Evolutionary conservation across 257 asterid genomes (phyloP).

Genomic region (Solanum etuberosum): DNA sequence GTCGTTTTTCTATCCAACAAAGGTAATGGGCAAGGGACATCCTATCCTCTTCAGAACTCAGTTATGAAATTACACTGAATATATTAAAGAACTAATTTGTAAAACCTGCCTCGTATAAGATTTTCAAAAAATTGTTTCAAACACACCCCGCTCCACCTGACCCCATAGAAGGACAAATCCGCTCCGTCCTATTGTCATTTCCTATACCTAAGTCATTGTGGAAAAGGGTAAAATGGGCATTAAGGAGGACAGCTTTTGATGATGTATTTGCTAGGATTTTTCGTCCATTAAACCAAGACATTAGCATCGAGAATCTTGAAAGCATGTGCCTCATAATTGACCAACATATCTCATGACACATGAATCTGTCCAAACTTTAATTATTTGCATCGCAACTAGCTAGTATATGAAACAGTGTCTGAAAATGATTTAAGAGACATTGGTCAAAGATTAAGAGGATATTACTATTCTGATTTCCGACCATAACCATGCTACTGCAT

Average conservation of each 20-base stretch:
- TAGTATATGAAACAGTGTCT: not conserved
- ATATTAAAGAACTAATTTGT: not conserved
- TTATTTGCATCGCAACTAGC: not conserved
- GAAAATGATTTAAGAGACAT: not conserved
- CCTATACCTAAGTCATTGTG: not conserved
- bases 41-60: not conserved
- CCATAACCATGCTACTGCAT: not conserved
- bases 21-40: not conserved
- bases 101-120: too few relatives aligned
- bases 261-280: not conserved
- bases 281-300: not conserved
- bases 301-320: slow-evolving; percentile 1
- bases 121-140: too few relatives aligned
- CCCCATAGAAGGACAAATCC: too few relatives aligned
- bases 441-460: not conserved
- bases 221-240: not conserved
- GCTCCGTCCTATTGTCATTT: too few relatives aligned
- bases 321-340: not conserved
- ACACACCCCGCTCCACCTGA: too few relatives aligned
- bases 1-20: not conserved
- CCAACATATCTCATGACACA: not conserved
- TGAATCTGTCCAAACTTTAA: not conserved
- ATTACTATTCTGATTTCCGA: not conserved
- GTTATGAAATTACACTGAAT: not conserved
- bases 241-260: not conserved